phyloP scores from a whole-genome alignment of 345 rosid genomes.

The Corchorus capsularis region DNA sequence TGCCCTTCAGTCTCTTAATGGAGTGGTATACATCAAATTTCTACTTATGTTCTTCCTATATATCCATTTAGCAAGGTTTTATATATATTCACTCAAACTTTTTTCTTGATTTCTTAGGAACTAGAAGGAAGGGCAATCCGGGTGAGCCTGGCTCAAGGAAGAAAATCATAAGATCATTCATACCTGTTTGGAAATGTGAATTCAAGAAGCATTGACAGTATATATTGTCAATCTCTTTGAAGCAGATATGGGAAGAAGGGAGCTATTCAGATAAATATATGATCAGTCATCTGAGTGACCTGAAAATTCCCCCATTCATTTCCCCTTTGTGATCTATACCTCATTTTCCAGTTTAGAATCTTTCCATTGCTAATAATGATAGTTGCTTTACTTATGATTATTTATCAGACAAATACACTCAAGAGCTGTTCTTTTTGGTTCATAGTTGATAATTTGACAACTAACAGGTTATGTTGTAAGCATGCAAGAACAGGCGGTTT shows the following conservation, averaged over 20 bases:
- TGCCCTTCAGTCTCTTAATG: slow-evolving; percentile 69
- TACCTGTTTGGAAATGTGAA: neutral
- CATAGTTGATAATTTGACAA: neutral
- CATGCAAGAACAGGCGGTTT: neutral
- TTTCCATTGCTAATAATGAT: neutral
- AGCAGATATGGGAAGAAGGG: slow-evolving; percentile 2
- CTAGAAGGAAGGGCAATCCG: slow-evolving; percentile 76
- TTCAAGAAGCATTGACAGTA: slow-evolving; percentile 5
- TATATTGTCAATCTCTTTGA: neutral
- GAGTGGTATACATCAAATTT: slow-evolving; percentile 42
- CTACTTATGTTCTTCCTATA: neutral
- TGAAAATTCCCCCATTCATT: neutral
- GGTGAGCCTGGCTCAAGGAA: slow-evolving; percentile 80
- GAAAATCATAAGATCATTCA: slow-evolving; percentile 32
- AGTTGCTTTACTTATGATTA: neutral
- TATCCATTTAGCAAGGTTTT: neutral
- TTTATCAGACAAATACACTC: neutral
- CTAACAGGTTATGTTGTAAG: neutral
- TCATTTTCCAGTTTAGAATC: neutral
- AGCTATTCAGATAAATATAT: neutral
- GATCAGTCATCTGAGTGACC: neutral
- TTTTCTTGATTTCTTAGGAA: slow-evolving; percentile 41
- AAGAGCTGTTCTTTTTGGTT: neutral
- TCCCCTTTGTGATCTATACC: neutral
- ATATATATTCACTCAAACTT: neutral